Conservation (phyloP, 495 filamentous ascomycete species). For the Penicillium paxilli region DNA sequence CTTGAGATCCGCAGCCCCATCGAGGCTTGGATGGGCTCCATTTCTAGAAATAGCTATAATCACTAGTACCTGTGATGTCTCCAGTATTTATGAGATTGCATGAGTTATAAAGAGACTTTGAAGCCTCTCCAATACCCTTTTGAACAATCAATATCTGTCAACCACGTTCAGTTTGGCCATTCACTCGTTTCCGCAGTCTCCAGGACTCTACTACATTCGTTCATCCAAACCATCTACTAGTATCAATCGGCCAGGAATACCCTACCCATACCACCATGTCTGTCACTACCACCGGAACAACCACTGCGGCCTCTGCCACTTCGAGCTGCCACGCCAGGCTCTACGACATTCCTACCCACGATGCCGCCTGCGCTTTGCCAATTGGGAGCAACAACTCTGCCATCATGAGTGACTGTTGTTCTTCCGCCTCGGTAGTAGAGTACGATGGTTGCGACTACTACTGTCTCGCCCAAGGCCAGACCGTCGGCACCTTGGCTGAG, state of each 20-base stretch:
- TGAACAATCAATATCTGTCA: too few species aligned
- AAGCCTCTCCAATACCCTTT: too few species aligned
- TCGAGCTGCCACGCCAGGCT: constrained; percentile 27
- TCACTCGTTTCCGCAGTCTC: too few species aligned
- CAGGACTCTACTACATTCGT: background rate
- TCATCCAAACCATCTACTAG: background rate
- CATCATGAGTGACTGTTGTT: constrained; percentile 43
- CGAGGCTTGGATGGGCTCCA: background rate
- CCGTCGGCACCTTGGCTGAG: constrained; percentile 30
- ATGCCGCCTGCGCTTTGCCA: constrained; percentile 39
- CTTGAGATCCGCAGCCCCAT: background rate
- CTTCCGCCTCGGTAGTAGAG: constrained; percentile 33
- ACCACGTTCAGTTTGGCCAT: constrained; percentile 8
- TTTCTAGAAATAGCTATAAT: too few species aligned
- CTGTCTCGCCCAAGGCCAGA: constrained; percentile 41
- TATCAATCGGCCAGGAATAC: too few species aligned
- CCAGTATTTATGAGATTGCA: too few species aligned
- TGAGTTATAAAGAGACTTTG: too few species aligned
- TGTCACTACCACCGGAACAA: constrained; percentile 22
- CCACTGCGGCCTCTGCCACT: constrained; percentile 23
- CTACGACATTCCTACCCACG: constrained; percentile 38
- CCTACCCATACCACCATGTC: constrained; percentile 8
- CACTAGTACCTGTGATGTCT: too few species aligned
- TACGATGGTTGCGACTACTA: constrained; percentile 45
- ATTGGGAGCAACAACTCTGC: constrained; percentile 30